phyloP scores from a whole-genome alignment of 2,329 filamentous ascomycete species.

The Ustilaginoidea virens region DNA sequence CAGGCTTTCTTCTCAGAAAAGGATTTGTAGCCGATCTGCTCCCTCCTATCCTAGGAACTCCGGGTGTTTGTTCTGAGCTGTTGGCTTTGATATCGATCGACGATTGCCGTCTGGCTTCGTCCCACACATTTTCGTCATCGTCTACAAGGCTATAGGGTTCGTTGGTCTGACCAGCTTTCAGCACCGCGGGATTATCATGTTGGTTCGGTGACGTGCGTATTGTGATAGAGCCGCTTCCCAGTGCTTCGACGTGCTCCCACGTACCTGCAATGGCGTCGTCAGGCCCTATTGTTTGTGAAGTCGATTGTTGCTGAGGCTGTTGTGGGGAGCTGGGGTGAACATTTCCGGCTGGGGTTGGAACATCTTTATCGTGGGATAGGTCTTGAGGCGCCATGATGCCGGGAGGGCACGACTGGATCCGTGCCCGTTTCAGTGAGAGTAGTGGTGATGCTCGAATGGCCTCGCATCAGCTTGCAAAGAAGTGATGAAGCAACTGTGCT shows the following conservation, averaged over 20 bases:
- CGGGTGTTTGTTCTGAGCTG: conserved; percentile 12
- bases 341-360: too few species aligned
- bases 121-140: conserved; percentile 18
- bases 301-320: too few species aligned
- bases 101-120: conserved; percentile 11
- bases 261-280: conserved; percentile 10
- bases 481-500: too few species aligned
- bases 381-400: too few species aligned
- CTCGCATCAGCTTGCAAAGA: too few species aligned
- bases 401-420: too few species aligned
- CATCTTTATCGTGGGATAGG: too few species aligned
- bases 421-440: too few species aligned
- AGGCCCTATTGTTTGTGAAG: too few species aligned
- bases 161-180: conserved; percentile 16
- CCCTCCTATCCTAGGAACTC: conserved; percentile 17
- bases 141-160: conserved; percentile 8
- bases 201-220: conserved; percentile 4
- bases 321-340: too few species aligned
- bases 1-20: conserved; percentile 31
- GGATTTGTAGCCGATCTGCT: conserved; percentile 32
- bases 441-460: too few species aligned
- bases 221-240: background rate
- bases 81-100: background rate
- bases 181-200: conserved; percentile 14
- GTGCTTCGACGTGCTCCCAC: conserved; percentile 9